Evolutionary conservation across 2,329 filamentous ascomycete species (phyloP), one percentile per base, ranked within the genome.

Genomic region (Penicillium sclerotiorum): DNA sequence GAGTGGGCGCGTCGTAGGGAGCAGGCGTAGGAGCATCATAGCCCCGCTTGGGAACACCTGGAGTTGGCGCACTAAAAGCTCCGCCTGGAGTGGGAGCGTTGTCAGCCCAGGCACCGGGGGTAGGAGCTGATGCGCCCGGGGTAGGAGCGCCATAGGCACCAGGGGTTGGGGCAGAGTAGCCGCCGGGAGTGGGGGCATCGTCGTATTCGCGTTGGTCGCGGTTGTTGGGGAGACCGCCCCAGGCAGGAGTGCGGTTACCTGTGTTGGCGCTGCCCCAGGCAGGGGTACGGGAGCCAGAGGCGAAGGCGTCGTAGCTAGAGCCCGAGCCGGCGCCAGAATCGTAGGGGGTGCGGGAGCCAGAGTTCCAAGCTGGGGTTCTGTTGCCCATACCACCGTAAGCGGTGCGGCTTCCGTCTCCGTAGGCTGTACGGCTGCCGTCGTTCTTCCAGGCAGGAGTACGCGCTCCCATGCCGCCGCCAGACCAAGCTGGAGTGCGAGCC

Each of bases 351-450:
- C 88, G 87, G 46, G 86, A 84, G 45, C 88, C 88, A 2, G 90
- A 87, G 50, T 86, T 86, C 88, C 88, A 92, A 5, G 87, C 87
- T 7, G 88, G 88, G 1, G 87, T 91, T 45, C 88, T 83, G 23
- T 86, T 85, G 18, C 81, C 80, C 15, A 67, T 40, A 42, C 57
- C 60, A 47, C 90, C 90, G 61, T 95, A 95, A 1, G 89, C 84
- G 13, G 90, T 92, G 38, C 86, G 85, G 66, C 75, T 87, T 52
- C 87, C 87, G 59, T 74, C 87, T 59, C 73, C 86, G 61, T 89
- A 89, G 1, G 86, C 83, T 12, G 89, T 92, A 39, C 85, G 85
- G 66, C 75, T 86, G 52, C 80, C 78, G 17, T 83, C 80, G 55
- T 83, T 84, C 76, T 75, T 77, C 76, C 76, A 79, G 18, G 78